Conservation (phyloP, 257 asterid species). For the Coffea eugenioides region DNA sequence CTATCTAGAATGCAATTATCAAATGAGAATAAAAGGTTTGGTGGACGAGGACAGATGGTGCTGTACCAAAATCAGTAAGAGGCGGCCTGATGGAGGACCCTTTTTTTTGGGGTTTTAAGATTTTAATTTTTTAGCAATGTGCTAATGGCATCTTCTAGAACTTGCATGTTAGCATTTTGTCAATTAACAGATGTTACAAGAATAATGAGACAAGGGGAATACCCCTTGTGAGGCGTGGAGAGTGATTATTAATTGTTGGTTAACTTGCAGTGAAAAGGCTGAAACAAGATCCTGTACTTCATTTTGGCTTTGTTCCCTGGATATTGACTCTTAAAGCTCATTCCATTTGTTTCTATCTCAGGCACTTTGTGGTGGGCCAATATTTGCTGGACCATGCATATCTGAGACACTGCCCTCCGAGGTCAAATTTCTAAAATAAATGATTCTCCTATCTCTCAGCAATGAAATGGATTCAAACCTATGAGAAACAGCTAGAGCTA, state of each 20-base stretch:
- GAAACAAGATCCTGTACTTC: not conserved
- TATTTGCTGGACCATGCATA: conserved; percentile 85
- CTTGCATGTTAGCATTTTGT: not conserved
- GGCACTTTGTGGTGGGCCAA: conserved; percentile 83
- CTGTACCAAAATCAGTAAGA: too few species aligned
- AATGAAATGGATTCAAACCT: not conserved
- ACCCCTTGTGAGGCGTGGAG: too few species aligned
- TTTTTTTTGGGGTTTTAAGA: not conserved
- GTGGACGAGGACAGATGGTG: too few species aligned
- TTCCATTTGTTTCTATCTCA: conserved; percentile 16
- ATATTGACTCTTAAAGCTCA: not conserved
- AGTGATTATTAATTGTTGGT: too few species aligned
- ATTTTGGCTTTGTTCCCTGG: not conserved
- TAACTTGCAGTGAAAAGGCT: not conserved
- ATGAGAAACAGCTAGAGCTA: conserved; percentile 10
- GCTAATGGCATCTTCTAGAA: not conserved
- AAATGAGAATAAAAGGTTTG: too few species aligned
- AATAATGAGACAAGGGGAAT: not conserved
- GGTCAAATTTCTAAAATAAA: conserved; percentile 39
- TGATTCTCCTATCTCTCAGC: not conserved
- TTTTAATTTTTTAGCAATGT: not conserved
- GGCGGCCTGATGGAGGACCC: too few species aligned
- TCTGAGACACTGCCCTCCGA: conserved; percentile 63
- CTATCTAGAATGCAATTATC: too few species aligned
- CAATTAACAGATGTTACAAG: not conserved